Conservation (phyloP, 176 grass and related monocot genomes). For the Lolium rigidum region DNA sequence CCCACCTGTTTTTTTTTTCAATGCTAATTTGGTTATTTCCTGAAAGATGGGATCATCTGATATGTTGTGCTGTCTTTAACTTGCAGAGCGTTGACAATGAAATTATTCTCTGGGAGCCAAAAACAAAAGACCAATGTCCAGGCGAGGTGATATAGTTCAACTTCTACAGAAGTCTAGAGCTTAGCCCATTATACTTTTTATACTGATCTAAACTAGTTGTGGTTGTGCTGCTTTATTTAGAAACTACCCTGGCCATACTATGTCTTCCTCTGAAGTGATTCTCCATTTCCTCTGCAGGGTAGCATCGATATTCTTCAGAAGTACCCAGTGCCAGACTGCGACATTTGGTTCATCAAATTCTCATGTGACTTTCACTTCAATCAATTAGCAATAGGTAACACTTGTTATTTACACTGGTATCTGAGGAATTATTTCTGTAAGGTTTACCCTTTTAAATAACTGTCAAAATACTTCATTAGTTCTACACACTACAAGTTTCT, state of each 20-base stretch:
- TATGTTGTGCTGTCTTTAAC: slow-evolving; percentile 33
- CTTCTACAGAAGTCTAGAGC: slow-evolving; percentile 3
- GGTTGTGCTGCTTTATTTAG: slow-evolving; percentile 28
- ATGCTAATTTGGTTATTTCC: background rate
- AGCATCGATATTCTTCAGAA: slow-evolving; percentile 94
- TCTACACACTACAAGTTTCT: slow-evolving; percentile 9
- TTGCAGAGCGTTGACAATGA: slow-evolving; percentile 97
- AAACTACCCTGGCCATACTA: slow-evolving; percentile 12
- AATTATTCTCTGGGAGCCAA: slow-evolving; percentile 92
- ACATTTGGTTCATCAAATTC: slow-evolving; percentile 99
- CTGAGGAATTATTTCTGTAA: background rate
- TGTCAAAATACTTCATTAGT: background rate
- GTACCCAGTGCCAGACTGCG: slow-evolving; percentile 95
- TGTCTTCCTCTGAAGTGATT: slow-evolving; percentile 33
- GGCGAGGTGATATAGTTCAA: slow-evolving; percentile 73
- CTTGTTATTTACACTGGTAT: slow-evolving; percentile 1
- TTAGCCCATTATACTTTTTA: background rate
- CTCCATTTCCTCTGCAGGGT: slow-evolving; percentile 52
- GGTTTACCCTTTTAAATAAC: background rate
- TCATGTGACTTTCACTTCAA: slow-evolving; percentile 98
- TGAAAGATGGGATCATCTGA: slow-evolving; percentile 40
- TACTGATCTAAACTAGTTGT: slow-evolving; percentile 16
- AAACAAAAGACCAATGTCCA: slow-evolving; percentile 84
- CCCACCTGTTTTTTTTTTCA: background rate
- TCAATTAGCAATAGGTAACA: slow-evolving; percentile 89